Evolutionary conservation across 1,284 basidiomycete genomes (phyloP), one percentile per base, ranked within the genome.

Genomic region (Ustilago loliicola): DNA sequence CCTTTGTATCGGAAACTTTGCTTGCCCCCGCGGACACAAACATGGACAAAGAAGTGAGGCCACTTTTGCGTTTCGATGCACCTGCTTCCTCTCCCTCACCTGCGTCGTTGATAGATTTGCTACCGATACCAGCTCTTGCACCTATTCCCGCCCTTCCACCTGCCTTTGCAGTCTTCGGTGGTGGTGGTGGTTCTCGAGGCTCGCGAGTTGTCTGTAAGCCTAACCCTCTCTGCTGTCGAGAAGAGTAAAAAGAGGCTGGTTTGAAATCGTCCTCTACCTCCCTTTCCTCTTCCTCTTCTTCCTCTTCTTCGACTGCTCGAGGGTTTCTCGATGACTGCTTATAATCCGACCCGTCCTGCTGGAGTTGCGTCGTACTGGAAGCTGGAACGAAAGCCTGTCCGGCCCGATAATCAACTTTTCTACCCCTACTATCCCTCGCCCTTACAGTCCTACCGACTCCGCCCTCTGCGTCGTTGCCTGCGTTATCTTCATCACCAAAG

Each of bases 401-500:
- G 3, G 38, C 23, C 15, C 65, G 48, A 40, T 74, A 72, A 48
- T 75, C 62, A 15, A 72, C 47, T 65, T 69, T 74, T 7, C 61
- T 66, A 0, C 64, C 71, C 21, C 54, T 63, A 17, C 38, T 34
- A 61, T 72, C 70, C 15, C 55, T 19, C 5, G 61, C 69, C 9
- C 64, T 45, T 13, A 66, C 76, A 11, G 66, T 72, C 42, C 69
- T 57, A 1, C 67, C 54, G 0, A 32, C 36, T 0, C 66, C 62
- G 30, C 58, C 64, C 21, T 72, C 54, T n/a, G 53, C 27, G 23
- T 70, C 70, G n/a, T 66, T 66, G 2, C 91, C 91, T 42, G 93
- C 92, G 64, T 91, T 92, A 63, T 91, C 92, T 52, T 91, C 89
- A 1, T 92, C 91, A 0, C 89, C 93, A 87, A 95, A 96, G 0